A percentile compares a stretch with the other conserved stretches of the same genome.
These are phyloP conservation scores for Colletotrichum cuscutae DNA, from an alignment of 2,329 filamentous ascomycete genomes.

Conservation along the genomic window DNA sequence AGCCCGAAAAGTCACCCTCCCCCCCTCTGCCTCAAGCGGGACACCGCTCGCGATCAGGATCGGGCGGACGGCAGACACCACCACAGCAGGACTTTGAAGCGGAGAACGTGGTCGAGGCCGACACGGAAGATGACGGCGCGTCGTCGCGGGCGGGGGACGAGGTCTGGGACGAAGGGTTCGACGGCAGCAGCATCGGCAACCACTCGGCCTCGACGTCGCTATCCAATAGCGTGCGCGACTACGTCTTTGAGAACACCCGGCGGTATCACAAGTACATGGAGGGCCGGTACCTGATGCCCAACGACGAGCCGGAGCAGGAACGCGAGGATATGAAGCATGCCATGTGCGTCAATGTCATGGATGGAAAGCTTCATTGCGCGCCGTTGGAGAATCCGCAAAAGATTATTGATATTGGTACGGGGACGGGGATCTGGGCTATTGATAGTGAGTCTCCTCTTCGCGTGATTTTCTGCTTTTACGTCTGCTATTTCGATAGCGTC, in stretches of 20 bases:
- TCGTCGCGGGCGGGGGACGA: not conserved
- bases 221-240: conserved; percentile 28
- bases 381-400: conserved; percentile 48
- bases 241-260: conserved; percentile 50
- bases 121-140: conserved; percentile 17
- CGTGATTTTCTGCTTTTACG: conserved; percentile 11
- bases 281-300: conserved; percentile 50
- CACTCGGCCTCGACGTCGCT: conserved; percentile 28
- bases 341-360: conserved; percentile 45
- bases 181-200: not conserved
- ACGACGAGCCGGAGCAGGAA: conserved; percentile 46
- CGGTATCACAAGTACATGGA: conserved; percentile 53
- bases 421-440: conserved; percentile 57
- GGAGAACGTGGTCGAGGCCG: conserved; percentile 24
- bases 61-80: not conserved
- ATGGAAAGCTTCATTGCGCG: conserved; percentile 48
- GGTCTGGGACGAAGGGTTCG: conserved; percentile 19
- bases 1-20: not conserved
- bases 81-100: not conserved
- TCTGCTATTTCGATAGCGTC: not conserved
- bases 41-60: not conserved
- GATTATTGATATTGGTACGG: conserved; percentile 55
- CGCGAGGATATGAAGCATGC: conserved; percentile 32
- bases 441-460: conserved; percentile 42
- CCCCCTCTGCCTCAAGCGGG: not conserved